Percentiles rank a stretch among this genome's conserved stretches.
Conservation (phyloP, 1,139 yeast genomes). For the Protomyces arabidopsidicola region DNA sequence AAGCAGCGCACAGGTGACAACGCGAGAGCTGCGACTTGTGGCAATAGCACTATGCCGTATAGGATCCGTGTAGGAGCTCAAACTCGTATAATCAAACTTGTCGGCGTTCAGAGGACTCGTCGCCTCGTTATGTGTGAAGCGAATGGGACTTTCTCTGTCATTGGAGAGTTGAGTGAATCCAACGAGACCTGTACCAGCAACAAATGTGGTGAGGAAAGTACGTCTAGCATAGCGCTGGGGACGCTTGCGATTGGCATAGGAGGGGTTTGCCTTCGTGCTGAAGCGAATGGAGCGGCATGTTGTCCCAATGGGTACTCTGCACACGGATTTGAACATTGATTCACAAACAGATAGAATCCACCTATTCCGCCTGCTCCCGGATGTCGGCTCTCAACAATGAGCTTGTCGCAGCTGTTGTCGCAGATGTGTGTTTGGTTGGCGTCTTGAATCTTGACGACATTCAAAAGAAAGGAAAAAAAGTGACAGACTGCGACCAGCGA, state of each 20-base stretch:
- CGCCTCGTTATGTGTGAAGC: neutral
- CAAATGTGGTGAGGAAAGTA: neutral
- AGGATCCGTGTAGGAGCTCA: constrained; percentile 21
- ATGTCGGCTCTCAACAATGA: no score
- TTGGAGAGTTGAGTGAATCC: neutral
- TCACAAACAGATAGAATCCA: no score
- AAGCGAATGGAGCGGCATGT: neutral
- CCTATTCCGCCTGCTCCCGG: no score
- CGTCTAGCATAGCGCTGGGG: neutral
- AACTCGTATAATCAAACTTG: constrained; percentile 2
- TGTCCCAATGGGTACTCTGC: neutral
- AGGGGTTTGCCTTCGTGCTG: neutral
- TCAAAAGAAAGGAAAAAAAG: no score
- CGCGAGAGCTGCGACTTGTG: constrained; percentile 21
- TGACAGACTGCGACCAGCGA: no score
- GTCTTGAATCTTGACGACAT: no score
- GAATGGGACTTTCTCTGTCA: neutral
- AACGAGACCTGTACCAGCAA: neutral
- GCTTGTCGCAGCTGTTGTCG: no score
- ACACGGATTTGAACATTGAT: neutral
- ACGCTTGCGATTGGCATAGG: no score
- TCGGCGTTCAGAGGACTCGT: neutral
- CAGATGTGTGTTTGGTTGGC: no score
- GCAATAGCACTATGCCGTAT: constrained; percentile 23
- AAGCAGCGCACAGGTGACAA: constrained; percentile 20